Conservation (phyloP, 768 basidiomycete species). For the Phallus indusiatus region DNA sequence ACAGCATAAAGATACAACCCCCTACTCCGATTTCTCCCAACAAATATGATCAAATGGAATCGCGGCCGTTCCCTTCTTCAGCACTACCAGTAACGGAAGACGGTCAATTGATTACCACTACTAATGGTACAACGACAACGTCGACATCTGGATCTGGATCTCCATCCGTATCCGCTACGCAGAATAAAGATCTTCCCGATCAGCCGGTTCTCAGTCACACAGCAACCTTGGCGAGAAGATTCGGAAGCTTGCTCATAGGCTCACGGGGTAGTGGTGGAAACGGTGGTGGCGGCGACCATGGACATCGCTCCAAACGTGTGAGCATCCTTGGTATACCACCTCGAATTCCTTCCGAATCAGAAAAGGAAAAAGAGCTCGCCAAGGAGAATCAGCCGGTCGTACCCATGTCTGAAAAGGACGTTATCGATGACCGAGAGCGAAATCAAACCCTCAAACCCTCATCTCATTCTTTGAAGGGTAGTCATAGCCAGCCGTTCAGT, state of each 20-base stretch:
- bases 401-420: not conserved
- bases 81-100: slow-evolving; percentile 8
- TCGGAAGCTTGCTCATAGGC: slow-evolving; percentile 55
- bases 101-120: not conserved
- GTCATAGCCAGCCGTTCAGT: slow-evolving; percentile 48
- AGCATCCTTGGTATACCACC: slow-evolving; percentile 38
- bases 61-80: slow-evolving; percentile 2
- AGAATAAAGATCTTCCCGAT: slow-evolving; percentile 15
- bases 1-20: not conserved
- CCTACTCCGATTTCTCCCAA: too few relatives aligned
- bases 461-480: slow-evolving; percentile 14
- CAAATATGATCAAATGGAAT: not conserved
- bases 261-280: too few relatives aligned
- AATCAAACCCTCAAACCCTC: not conserved
- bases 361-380: slow-evolving; percentile 24
- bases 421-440: too few relatives aligned
- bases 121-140: not conserved
- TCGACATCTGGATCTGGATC: too few relatives aligned
- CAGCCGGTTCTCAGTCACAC: slow-evolving; percentile 30
- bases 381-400: slow-evolving; percentile 18
- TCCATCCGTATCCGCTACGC: not conserved
- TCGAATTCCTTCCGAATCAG: slow-evolving; percentile 29
- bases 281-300: too few relatives aligned
- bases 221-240: slow-evolving; percentile 55
- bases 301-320: slow-evolving; percentile 38